Percentiles rank a stretch among this genome's conserved stretches.
Conservation (phyloP, 148 eudicot species). For the Vaccinium corymbosum region DNA sequence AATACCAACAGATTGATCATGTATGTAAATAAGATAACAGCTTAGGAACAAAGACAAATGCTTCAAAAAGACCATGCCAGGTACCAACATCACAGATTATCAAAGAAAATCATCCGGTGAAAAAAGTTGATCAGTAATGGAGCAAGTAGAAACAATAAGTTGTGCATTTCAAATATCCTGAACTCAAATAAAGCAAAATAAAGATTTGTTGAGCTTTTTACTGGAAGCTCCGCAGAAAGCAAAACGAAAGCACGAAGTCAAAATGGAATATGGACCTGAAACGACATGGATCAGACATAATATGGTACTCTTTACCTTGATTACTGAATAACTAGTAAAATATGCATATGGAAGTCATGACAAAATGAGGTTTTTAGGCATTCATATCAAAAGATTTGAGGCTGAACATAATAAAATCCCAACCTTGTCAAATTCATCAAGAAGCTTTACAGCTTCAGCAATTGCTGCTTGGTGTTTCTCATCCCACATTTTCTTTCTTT, state of each 20-base stretch:
- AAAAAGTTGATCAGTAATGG: not conserved
- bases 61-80: not conserved
- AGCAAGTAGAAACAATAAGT: constrained; percentile 6
- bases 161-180: not conserved
- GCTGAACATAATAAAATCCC: constrained; percentile 12
- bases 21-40: not conserved
- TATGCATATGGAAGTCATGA: not conserved
- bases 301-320: not conserved
- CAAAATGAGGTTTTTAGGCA: not conserved
- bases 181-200: constrained; percentile 7
- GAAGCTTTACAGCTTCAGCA: constrained; percentile 68
- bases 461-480: constrained; percentile 89
- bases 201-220: not conserved
- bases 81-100: not conserved
- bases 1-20: not conserved
- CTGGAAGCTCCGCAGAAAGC: not conserved
- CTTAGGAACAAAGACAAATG: not conserved
- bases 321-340: not conserved
- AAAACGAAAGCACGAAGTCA: not conserved
- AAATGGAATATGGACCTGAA: not conserved
- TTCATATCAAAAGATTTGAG: not conserved
- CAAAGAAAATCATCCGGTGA: not conserved
- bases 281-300: not conserved
- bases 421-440: constrained; percentile 85
- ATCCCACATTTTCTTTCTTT: constrained; percentile 88